Conservation (phyloP, 176 grass and related monocot genomes). For the Musa troglodytarum region DNA sequence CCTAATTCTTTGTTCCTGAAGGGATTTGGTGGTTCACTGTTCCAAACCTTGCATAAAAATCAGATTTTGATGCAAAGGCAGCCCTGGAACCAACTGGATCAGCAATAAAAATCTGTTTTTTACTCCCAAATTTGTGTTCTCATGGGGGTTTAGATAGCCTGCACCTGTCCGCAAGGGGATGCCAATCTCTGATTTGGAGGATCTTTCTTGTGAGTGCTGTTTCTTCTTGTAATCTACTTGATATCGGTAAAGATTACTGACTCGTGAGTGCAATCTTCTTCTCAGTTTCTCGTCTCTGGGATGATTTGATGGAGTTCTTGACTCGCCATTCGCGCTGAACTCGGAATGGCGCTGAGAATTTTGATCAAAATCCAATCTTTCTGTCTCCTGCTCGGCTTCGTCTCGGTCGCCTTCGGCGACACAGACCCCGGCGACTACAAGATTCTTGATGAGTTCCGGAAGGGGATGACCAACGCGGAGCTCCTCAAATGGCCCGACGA, state of each 20-base stretch:
- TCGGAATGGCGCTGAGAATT: background rate
- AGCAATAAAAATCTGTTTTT: background rate
- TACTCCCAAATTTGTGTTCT: background rate
- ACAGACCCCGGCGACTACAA: conserved; percentile 47
- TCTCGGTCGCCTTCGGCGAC: background rate
- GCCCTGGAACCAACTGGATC: background rate
- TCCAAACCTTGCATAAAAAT: background rate
- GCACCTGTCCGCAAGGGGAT: background rate
- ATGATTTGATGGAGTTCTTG: background rate
- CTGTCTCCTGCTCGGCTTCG: background rate
- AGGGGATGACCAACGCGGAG: conserved; percentile 39
- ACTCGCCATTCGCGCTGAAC: background rate
- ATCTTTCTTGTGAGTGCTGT: background rate
- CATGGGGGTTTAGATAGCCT: background rate
- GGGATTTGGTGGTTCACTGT: background rate
- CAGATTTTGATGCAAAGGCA: background rate
- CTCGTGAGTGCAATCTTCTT: too few species aligned
- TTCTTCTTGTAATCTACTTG: background rate
- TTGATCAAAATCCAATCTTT: background rate
- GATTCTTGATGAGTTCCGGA: conserved; percentile 34
- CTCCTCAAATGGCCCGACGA: conserved; percentile 36
- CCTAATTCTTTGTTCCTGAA: background rate
- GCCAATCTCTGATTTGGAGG: background rate
- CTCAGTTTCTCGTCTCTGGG: background rate
- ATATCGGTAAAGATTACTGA: too few species aligned